Evolutionary conservation across 2,329 filamentous ascomycete genomes (phyloP).

Genomic region (Colletotrichum sp.): DNA sequence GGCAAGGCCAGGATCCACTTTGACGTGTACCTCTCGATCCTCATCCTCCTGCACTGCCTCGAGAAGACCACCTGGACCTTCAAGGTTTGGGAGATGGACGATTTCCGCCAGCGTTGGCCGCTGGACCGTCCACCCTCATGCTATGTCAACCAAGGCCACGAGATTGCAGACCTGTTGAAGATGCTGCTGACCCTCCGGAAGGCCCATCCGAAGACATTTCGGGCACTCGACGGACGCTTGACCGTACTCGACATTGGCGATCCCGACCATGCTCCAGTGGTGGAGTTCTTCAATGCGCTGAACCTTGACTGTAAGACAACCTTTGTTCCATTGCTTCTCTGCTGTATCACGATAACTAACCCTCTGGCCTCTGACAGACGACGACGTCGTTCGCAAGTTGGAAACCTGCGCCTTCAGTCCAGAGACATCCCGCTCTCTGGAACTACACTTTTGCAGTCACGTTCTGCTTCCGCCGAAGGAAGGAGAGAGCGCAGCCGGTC

Average conservation of each 20-base stretch:
- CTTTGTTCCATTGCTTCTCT: not conserved
- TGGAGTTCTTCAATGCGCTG: conserved; percentile 60
- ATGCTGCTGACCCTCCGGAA: conserved; percentile 68
- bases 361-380: conserved; percentile 3
- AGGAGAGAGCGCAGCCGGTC: not conserved
- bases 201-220: conserved; percentile 58
- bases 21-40: conserved; percentile 64
- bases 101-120: conserved; percentile 65
- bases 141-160: conserved; percentile 64
- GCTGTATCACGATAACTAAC: not conserved
- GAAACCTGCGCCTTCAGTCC: conserved; percentile 23
- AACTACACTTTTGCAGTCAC: conserved; percentile 55
- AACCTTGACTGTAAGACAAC: conserved; percentile 59
- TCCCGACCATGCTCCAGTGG: conserved; percentile 36
- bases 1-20: conserved; percentile 65
- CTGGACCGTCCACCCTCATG: conserved; percentile 59
- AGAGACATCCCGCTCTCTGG: conserved; percentile 51
- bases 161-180: conserved; percentile 62
- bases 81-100: conserved; percentile 70
- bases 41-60: conserved; percentile 69
- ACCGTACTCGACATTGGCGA: conserved; percentile 50
- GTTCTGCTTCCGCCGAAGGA: conserved; percentile 43
- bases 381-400: conserved; percentile 32
- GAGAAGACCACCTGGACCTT: conserved; percentile 74
- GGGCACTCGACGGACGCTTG: conserved; percentile 53